Base-by-base conservation (phyloP, 768 basidiomycete species). In the Russula sp. region DNA sequence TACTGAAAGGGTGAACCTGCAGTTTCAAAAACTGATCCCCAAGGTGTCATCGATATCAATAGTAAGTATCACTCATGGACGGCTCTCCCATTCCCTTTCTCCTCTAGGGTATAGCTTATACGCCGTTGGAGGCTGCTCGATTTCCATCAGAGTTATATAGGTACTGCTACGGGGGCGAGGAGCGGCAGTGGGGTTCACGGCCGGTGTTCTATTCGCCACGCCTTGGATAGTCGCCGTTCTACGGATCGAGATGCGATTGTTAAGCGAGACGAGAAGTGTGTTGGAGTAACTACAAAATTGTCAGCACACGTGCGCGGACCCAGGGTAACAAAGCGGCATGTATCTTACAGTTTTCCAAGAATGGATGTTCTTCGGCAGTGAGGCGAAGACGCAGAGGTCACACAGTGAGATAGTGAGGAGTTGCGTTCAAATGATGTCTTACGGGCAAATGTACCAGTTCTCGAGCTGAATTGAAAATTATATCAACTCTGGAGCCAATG, bases 391-490 rank as follows among this genome's bases (percentile, higher is more conserved):
- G 10, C 4, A 32, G 10, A 42, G 42, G n/a, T 18, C n/a, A 25
- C 13, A 50, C 9, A 16, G 22, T 61, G 20, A 57, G 49, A 22
- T 43, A n/a, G 5, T 34, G 39, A 34, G 6, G 16, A n/a, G 32
- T 39, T 8, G 14, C 8, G 29, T 25, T 7, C 16, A 34, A n/a
- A 10, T 8, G 13, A 16, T 10, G 7, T 38, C 61, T 58, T 42
- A 62, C 61, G 61, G 61, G 61, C 61, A 52, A 2, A 36, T 46
- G 7, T 51, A 58, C 49, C 48, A 62, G 49, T 39, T 58, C 50
- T 62, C 41, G 36, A 52, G 1, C 61, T 62, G 20, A 14, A 25
- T 47, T n/a, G n/a, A 32, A 32, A 4, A 34, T 43, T 2, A 10
- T n/a, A 22, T 52, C 43, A 62, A 35, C 22, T 22, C 2, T 16